These are phyloP conservation scores for Pyricularia sp. DNA, from an alignment of 2,329 filamentous ascomycete genomes.

Conservation along the genomic window DNA sequence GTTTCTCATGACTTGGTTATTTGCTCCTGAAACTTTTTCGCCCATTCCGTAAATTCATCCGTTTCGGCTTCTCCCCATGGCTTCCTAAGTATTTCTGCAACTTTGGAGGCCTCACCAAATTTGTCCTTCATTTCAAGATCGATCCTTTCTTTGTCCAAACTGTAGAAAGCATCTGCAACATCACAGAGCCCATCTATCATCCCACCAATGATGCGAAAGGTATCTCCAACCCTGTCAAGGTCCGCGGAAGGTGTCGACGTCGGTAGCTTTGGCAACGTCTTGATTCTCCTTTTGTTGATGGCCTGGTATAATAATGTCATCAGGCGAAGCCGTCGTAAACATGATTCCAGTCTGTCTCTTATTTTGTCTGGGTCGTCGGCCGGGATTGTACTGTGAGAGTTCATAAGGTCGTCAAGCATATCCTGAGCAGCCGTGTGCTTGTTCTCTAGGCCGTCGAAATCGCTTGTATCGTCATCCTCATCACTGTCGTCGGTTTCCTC, in stretches of 20 bases:
- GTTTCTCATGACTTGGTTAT: constrained; percentile 3
- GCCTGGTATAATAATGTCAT: constrained; percentile 61
- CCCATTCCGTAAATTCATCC: constrained; percentile 76
- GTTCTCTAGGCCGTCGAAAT: constrained; percentile 24
- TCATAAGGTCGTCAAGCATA: constrained; percentile 61
- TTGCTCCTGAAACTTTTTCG: constrained; percentile 36
- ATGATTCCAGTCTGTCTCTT: constrained; percentile 53
- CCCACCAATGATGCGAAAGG: constrained; percentile 43
- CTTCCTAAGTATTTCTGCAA: constrained; percentile 43
- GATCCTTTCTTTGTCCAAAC: constrained; percentile 49
- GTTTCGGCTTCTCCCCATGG: constrained; percentile 51
- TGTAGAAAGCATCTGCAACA: constrained; percentile 64
- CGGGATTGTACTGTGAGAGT: constrained; percentile 50
- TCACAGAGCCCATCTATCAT: constrained; percentile 64
- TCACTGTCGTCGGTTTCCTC: constrained; percentile 60
- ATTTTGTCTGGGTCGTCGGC: constrained; percentile 54
- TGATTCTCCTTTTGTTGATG: constrained; percentile 59
- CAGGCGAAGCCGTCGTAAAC: constrained; percentile 57
- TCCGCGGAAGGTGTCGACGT: constrained; percentile 16
- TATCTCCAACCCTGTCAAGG: constrained; percentile 41
- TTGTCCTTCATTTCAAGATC: constrained; percentile 49
- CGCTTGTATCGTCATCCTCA: constrained; percentile 34
- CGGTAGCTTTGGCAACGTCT: constrained; percentile 40
- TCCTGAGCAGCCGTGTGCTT: constrained; percentile 37
- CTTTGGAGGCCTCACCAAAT: constrained; percentile 48